Conservation (phyloP, 805 yeast species). For the Groenewaldozyma salmanticensis region DNA sequence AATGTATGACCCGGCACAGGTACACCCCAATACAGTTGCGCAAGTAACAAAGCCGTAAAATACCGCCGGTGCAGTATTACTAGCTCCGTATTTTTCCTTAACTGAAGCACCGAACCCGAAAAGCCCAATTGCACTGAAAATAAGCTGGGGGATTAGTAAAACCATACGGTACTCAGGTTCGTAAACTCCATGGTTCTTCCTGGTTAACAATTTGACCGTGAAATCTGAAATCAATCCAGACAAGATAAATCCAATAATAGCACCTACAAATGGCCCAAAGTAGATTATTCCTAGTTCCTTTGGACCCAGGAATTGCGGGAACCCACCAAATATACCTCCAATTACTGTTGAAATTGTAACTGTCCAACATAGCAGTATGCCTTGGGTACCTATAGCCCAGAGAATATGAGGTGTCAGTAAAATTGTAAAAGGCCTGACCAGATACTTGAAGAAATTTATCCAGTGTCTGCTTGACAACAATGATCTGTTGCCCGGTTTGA, state of each 20-base stretch:
- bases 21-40: neutral
- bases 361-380: neutral
- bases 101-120: constrained; percentile 56
- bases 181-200: constrained; percentile 40
- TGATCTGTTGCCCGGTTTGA: neutral
- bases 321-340: constrained; percentile 36
- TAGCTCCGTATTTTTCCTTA: neutral
- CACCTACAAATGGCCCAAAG: constrained; percentile 43
- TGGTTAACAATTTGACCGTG: constrained; percentile 40
- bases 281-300: constrained; percentile 42
- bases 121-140: constrained; percentile 48
- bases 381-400: neutral
- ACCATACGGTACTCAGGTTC: constrained; percentile 52
- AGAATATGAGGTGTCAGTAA: neutral
- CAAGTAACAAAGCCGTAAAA: neutral
- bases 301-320: constrained; percentile 48
- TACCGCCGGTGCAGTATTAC: neutral
- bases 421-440: neutral
- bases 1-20: neutral
- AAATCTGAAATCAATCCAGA: constrained; percentile 45
- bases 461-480: neutral
- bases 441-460: neutral
- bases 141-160: constrained; percentile 37
- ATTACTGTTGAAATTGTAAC: constrained; percentile 28
- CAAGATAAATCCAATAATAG: constrained; percentile 34